Base-by-base conservation (phyloP, 257 asterid species). In the Jacaranda copaia region DNA sequence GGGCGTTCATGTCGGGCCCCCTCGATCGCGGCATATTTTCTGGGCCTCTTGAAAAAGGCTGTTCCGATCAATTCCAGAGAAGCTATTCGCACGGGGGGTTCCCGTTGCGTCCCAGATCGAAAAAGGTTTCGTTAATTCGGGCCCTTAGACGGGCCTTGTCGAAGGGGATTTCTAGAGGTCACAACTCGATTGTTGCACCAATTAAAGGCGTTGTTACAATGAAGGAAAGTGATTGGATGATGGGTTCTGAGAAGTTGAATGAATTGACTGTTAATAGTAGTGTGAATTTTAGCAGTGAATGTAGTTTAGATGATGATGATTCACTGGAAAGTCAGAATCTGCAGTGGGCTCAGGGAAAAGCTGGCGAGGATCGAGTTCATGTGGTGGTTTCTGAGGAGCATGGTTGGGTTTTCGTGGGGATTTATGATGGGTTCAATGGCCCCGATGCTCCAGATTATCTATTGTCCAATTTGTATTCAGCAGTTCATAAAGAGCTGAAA, bases 341-440 rank as follows among this genome's bases (percentile, higher is more conserved):
- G 53, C 97, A 93, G 83, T 95, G 99, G 99, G 99, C 99, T 48
- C 99, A 95, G 79, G 99, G 99, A 2, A 95, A 89, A 86, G 99
- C 98, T 0, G 99, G 98, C 13, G 99, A 94, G 80, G 99, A 94
- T 88, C 89, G 99, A 5, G 98, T 93, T 51, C 98, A 95, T 62
- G 99, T 95, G 6, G 98, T 95, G 56, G 96, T 95, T 11, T 91
- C 96, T 5, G 99, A 95, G 84, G 98, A 93, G 70, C 93, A 93
- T 51, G 96, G 93, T 18, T 95, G 99, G 97, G 97, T 92, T 18
- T 94, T 94, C 63, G 99, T 94, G 0, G 99, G 99, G 65, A 94
- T 94, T 64, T 94, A 94, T 32, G 99, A 94, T 82, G 99, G 99
- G 52, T 92, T 94, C 60, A 94, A 91, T 70, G 99, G 98, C n/a